phyloP scores from a whole-genome alignment of 1,284 basidiomycete species.

The Apiotrichum sp. region DNA sequence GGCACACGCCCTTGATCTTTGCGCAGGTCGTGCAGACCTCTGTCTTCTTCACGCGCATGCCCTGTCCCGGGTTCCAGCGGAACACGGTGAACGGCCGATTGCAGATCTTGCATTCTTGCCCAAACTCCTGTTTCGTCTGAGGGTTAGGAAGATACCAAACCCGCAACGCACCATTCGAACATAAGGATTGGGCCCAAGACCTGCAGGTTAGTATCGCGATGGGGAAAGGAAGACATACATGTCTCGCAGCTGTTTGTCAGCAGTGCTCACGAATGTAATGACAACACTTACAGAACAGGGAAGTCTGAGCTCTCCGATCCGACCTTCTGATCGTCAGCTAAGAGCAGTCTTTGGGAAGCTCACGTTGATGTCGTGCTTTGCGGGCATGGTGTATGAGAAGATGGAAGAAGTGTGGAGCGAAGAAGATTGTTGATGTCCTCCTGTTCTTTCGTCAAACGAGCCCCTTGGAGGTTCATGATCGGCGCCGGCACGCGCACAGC shows the following conservation, averaged over 20 bases:
- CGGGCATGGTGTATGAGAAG: constrained; percentile 21
- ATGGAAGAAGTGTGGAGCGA: neutral
- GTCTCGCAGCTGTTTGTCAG: constrained; percentile 59
- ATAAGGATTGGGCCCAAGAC: constrained; percentile 80
- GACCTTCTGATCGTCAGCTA: constrained; percentile 35
- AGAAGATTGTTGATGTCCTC: too few relatives aligned
- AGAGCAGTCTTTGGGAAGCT: neutral
- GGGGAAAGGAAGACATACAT: constrained; percentile 54
- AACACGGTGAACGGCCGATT: constrained; percentile 95
- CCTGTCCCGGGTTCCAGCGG: constrained; percentile 91
- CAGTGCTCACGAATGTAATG: too few relatives aligned
- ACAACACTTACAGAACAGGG: constrained; percentile 40
- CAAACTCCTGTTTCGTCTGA: constrained; percentile 91
- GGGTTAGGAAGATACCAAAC: constrained; percentile 4
- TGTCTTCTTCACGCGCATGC: constrained; percentile 92
- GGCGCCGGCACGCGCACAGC: too few relatives aligned
- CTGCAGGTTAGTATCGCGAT: constrained; percentile 45
- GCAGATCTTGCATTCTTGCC: constrained; percentile 82
- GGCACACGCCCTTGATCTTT: constrained; percentile 98
- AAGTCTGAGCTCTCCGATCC: constrained; percentile 47
- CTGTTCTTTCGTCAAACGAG: too few relatives aligned
- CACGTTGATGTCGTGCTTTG: constrained; percentile 48
- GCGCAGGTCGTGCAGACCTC: constrained; percentile 98
- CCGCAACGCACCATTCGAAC: constrained; percentile 68
- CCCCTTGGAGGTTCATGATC: too few relatives aligned